Base-by-base conservation (phyloP, 179 eudicot genomes). In the Spergularia azorica region DNA sequence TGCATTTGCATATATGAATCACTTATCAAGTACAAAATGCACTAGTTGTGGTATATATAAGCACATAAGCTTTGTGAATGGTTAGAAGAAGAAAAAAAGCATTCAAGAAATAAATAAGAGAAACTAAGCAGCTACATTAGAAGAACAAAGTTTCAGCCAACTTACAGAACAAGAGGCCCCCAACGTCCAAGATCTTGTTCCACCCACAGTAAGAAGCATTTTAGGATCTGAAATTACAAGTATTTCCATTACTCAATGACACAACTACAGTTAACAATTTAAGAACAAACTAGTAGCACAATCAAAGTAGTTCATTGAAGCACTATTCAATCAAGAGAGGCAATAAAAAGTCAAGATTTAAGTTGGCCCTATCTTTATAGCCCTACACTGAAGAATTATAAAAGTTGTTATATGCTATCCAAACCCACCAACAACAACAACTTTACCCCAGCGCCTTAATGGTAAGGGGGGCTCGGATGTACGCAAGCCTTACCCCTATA, bases 131-230 rank as follows among this genome's bases (percentile, higher is more conserved):
- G 15, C n/a, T 15, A 48, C 12, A n/a, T 21, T 36, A 59, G 46
- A 26, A 52, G 21, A 9, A 36, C 21, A 76, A 66, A 68, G 65
- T 48, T 67, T 41, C 57, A 75, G 70, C 15, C 66, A 68, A 89
- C 97, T 88, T 89, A 94, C 98, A 94, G 87, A 67, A 85, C 92
- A 52, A 91, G 81, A 73, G 98, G 98, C 75, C 97, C 98, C 97
- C 98, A 94, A 75, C 84, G 80, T 67, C 97, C 98, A 82, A 90
- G 91, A 86, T 94, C 87, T 63, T 84, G 83, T 60, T 92, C 87
- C 83, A 94, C 85, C 94, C 96, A 94, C 58, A 86, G 57, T 51
- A 94, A 84, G 81, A 94, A 94, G 78, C 89, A 85, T 81, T 84
- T 92, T 85, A 92, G 70, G 70, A 91, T 83, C 98, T 94, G 86